Evolutionary conservation across 2,329 filamentous ascomycete genomes (phyloP), one percentile per base, ranked within the genome.

Genomic region (Lizonia empirigonia): DNA sequence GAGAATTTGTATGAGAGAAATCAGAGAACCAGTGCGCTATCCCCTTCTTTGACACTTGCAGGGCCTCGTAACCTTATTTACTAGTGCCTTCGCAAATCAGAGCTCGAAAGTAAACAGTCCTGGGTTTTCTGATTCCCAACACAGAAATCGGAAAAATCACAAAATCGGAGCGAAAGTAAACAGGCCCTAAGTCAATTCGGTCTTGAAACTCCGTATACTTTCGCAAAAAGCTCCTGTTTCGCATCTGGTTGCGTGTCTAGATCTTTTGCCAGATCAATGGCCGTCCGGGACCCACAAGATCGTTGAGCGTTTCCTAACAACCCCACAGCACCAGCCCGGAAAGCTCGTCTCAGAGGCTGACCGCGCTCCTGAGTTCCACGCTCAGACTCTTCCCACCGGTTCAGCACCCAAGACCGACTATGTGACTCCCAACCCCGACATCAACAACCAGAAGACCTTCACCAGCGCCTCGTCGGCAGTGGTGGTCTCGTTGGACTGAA

Each of bases 251-350:
- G 32, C 18, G 7, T 27, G 15, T 19, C 8, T 3, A 4, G 1
- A 18, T 13, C 8, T n/a, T 32, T 6, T 18, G 10, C 30, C n/a
- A 16, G 8, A 9, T 34, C 27, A 38, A 39, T 32, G 19, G 46
- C 18, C 36, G 24, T 26, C 13, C 7, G 19, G 5, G 16, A 10
- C 32, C 1, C 13, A 20, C 13, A 30, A 10, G 8, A 2, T 27
- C 9, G 0, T 4, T 26, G 9, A 37, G 5, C 8, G 20, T 9
- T 5, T 18, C n/a, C 24, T 48, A 42, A 55, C 52, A 34, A 16
- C 44, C 24, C n/a, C 26, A 6, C 59, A 89, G 85, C 87, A 90
- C 71, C 78, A 84, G 65, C 80, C 82, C 3, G 87, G 87, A 44
- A 76, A 80, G 60, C 79, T 83, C 54, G 79, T 84, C 12, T 53